Evolutionary conservation across 1,139 yeast genomes (phyloP).

Genomic region (Blastobotrys raffinosifermentans): DNA sequence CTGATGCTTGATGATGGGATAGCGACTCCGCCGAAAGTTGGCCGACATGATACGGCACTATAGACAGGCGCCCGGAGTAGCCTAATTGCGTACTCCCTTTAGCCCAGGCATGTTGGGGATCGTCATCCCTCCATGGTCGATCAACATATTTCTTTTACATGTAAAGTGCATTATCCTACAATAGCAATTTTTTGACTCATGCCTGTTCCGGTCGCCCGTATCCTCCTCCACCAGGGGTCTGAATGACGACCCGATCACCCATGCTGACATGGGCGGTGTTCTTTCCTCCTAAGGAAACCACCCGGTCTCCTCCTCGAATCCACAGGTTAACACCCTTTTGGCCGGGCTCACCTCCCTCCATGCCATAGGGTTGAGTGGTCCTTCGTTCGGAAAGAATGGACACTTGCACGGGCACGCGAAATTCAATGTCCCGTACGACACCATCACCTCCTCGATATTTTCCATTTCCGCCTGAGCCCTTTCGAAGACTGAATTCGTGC

Average conservation of each 20-base stretch:
- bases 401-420: conserved; percentile 48
- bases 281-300: conserved; percentile 52
- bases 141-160: conserved; percentile 1
- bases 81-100: no score
- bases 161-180: neutral
- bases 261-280: conserved; percentile 44
- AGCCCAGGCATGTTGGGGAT: no score
- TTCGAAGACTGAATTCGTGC: conserved; percentile 48
- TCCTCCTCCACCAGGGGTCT: conserved; percentile 47
- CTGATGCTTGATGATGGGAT: no score
- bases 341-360: conserved; percentile 56
- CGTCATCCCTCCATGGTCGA: conserved; percentile 1
- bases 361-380: conserved; percentile 54
- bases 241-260: conserved; percentile 52
- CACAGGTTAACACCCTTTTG: conserved; percentile 54
- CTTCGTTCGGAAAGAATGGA: conserved; percentile 61
- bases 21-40: no score
- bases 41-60: no score
- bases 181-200: neutral
- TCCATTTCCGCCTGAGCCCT: conserved; percentile 56
- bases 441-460: conserved; percentile 56
- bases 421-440: conserved; percentile 56
- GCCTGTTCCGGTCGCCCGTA: conserved; percentile 24
- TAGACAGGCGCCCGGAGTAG: no score
- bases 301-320: conserved; percentile 30